Base-by-base conservation (phyloP, 208 protist genomes). In the Trypanosoma scelopori region DNA sequence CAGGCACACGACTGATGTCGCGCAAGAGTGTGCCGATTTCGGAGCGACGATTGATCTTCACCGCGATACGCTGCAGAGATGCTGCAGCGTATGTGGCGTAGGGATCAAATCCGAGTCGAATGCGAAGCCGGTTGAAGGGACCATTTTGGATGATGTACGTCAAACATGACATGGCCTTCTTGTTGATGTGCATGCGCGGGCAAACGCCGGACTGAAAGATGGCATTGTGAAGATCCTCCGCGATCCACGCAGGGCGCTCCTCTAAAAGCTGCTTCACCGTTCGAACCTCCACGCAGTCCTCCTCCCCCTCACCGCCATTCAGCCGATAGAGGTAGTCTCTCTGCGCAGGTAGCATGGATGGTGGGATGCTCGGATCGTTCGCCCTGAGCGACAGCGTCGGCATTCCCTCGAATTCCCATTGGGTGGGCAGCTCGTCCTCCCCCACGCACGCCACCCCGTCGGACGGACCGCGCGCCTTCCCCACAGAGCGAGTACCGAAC, bases 91-190 rank as follows among this genome's bases (percentile, higher is more conserved):
- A 86, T 55, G 48, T 77, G 22, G 63, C 74, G 64, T 89, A 94
- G 0, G 89, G 89, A 63, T 95, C 72, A 76, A 82, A 91, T 48
- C 76, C 84, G n/a, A 87, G 50, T 2, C 84, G 79, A 53, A 95
- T 74, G 45, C 85, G 84, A n/a, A 92, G 59, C 5, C 89, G 79
- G 64, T 90, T 87, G 75, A 89, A 95, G 7, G 89, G 84, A 3
- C 89, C 89, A 52, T 72, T 87, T 39, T 55, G 57, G 27, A 95
- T 79, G 5, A 82, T 43, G 53, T 95, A 95, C 18, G 89, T 91
- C 39, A 91, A 65, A 46, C 76, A 82, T 27, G 69, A 46, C 28
- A 92, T 76, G 3, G 84, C 77, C 49, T 85, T 77, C 61, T 84
- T 85, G 69, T 91, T 92, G 23, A 76, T 69, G 65, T 83, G 72